Conservation (phyloP, 164 flowering plant species). For the Annona squamosa region DNA sequence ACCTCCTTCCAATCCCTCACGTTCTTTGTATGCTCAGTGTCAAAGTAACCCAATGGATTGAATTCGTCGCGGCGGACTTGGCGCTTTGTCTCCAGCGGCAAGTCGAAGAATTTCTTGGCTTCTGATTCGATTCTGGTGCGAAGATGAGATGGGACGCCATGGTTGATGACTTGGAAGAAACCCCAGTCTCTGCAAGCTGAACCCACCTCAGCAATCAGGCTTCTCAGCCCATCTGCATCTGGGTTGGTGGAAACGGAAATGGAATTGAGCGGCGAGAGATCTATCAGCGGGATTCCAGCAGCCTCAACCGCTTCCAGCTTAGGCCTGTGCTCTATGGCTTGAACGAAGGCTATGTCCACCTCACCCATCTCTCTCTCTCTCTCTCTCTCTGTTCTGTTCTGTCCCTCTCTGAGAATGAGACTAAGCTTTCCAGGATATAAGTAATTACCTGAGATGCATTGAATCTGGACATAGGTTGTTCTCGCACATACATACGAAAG, state of each 20-base stretch:
- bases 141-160: constrained; percentile 39
- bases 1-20: constrained; percentile 84
- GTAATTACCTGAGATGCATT: neutral
- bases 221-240: neutral
- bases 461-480: constrained; percentile 5
- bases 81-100: constrained; percentile 44
- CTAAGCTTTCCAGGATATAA: neutral
- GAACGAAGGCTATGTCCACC: constrained; percentile 40
- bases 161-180: constrained; percentile 68
- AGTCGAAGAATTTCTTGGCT: constrained; percentile 35
- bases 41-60: constrained; percentile 47
- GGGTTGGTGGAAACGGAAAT: neutral
- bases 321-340: constrained; percentile 42
- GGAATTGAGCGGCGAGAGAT: constrained; percentile 27
- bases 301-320: constrained; percentile 18
- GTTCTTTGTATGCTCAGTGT: constrained; percentile 57
- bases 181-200: constrained; percentile 61
- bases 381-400: neutral
- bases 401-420: neutral
- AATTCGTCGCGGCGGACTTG: constrained; percentile 42
- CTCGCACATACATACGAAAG: no score
- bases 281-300: constrained; percentile 38
- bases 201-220: constrained; percentile 29
- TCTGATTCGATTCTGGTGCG: constrained; percentile 20
- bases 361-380: constrained; percentile 25